A percentile compares a stretch with the other conserved stretches of the same genome.
phyloP scores from a whole-genome alignment of 2,329 filamentous ascomycete genomes.

The Arthrobotrys musiformis region DNA sequence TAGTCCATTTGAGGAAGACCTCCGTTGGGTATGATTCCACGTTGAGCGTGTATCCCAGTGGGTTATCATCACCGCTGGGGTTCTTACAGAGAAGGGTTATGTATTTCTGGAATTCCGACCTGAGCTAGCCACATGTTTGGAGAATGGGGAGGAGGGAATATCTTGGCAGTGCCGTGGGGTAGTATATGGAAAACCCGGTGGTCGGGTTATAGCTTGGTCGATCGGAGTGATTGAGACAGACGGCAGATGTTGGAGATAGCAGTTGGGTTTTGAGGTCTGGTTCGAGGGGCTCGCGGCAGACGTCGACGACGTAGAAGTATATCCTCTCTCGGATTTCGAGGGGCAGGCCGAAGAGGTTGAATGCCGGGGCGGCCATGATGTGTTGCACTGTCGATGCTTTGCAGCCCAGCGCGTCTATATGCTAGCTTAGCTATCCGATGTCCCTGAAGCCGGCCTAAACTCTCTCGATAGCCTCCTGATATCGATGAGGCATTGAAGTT shows the following conservation, averaged over 20 bases:
- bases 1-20: background rate
- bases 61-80: background rate
- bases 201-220: background rate
- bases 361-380: background rate
- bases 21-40: background rate
- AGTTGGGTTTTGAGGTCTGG: background rate
- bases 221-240: background rate
- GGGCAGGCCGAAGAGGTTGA: slow-evolving; percentile 5
- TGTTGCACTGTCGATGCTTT: no score
- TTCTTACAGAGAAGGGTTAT: background rate
- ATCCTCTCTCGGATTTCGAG: slow-evolving; percentile 31
- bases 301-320: background rate
- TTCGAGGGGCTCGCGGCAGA: background rate
- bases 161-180: background rate
- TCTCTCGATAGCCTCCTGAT: no score
- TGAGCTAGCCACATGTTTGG: slow-evolving; percentile 17
- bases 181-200: background rate
- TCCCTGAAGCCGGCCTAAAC: no score
- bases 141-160: slow-evolving; percentile 27
- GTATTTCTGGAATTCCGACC: slow-evolving; percentile 8
- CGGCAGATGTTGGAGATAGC: background rate
- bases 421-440: no score
- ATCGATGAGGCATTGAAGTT: no score
- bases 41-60: background rate
- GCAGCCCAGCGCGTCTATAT: no score